Evolutionary conservation across 2,329 filamentous ascomycete species (phyloP).

Genomic region (Trichoderma sp.): DNA sequence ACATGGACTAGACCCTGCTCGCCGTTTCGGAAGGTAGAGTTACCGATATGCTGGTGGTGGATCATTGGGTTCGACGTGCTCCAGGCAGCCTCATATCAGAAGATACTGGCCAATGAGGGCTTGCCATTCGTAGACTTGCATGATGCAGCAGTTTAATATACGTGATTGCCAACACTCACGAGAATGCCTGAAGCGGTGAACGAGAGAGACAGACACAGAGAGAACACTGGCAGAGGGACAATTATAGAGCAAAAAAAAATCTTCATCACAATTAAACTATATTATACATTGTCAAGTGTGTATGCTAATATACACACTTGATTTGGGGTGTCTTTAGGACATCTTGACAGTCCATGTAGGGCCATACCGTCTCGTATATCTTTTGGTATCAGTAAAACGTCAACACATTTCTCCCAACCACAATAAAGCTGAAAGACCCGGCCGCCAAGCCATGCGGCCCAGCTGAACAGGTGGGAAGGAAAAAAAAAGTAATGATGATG

Average conservation of each 20-base stretch:
- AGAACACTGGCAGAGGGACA: not conserved
- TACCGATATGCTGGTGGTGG: not conserved
- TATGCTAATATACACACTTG: constrained; percentile 6
- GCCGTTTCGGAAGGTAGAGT: not conserved
- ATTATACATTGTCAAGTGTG: constrained; percentile 16
- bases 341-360: not conserved
- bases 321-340: not conserved
- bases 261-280: constrained; percentile 6
- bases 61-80: not conserved
- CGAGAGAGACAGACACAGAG: not conserved
- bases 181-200: not conserved
- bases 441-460: not conserved
- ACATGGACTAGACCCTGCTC: not conserved
- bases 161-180: not conserved
- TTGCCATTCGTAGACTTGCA: not conserved
- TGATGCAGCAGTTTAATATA: constrained; percentile 7
- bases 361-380: constrained; percentile 15
- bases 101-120: not conserved
- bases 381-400: constrained; percentile 12
- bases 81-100: not conserved
- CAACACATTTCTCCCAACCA: not conserved
- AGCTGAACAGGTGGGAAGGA: not conserved
- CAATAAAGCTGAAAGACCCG: not conserved
- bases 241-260: not conserved
- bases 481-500: not conserved